Base-by-base conservation (phyloP, 2,329 filamentous ascomycete species). In the Diaporthe sp. region DNA sequence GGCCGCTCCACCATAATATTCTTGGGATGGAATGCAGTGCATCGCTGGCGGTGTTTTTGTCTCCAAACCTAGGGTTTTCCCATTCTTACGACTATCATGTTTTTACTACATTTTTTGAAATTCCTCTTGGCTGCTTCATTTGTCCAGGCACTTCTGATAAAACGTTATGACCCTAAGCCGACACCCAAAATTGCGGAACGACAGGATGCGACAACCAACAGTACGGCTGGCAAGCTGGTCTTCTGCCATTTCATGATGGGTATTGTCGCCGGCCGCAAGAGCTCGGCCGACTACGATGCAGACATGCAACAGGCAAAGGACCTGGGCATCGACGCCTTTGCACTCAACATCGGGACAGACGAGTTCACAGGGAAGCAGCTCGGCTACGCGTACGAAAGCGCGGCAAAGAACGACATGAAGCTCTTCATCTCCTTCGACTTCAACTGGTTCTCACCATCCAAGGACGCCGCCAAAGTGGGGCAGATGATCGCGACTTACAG, bases 361-460 rank as follows among this genome's bases (percentile, higher is more conserved):
- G 75, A 77, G 10, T 85, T 84, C 75, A 86, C 83, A 1, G 85
- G 86, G 58, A 78, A 83, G 22, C 87, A 90, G 80, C 85, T 90
- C 8, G 81, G 78, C 2, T 85, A 83, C 58, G 88, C 88, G 0
- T 90, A 89, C 76, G 81, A 86, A 25, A 87, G 87, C 1, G 87
- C 88, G 6, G 83, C 84, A 22, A 82, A 82, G 12, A 84, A 85
- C 42, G 84, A 82, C 67, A 88, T 90, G 84, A 88, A 89, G 73
- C 86, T 90, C n/a, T 89, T 90, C 75, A 86, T 91, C 77, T 90
- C 88, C 1, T 91, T 90, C 77, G 89, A 90, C 61, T 77, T 77
- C 65, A 75, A 77, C 71, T 77, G 74, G 73, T 77, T 73, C 37
- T 71, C 76, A 22, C 28, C 75, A 10, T 13, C 75, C 17, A 76